Evolutionary conservation across 495 filamentous ascomycete species (phyloP), one percentile per base, ranked within the genome.

Genomic region (Ramalina peruviana): DNA sequence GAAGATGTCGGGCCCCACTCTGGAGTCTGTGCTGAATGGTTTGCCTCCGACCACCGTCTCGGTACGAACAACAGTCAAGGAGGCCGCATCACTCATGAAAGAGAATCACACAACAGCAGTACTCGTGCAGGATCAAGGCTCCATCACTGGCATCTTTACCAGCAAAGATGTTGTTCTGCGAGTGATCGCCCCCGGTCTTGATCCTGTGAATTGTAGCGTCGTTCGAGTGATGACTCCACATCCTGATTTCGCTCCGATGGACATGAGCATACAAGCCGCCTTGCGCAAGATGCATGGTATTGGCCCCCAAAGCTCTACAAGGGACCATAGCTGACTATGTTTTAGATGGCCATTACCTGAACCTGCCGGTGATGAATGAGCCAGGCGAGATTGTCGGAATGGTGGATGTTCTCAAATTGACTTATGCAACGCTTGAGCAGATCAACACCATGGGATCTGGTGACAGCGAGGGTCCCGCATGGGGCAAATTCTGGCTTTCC

Each of bases 401-500:
- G 92, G 92, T 97, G 7, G 92, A 98, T 67, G 92, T 98, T 47
- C 74, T 98, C 45, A 97, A 96, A 66, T 74, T 98, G 57, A 98
- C 92, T 33, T 98, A 98, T 66, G 90, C 92, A 33, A 98, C 92
- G 15, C 75, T 98, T 20, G 92, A 98, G 68, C 92, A 85, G 79
- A 85, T 87, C 63, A 85, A 86, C 62, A 75, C 76, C 20, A 87
- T 87, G 78, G 74, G 72, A 37, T 86, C 80, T 20, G 74, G 74
- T 25, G 90, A 98, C 60, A 87, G 80, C 56, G 92, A 97, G 66
- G 92, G 92, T 0, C 92, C 92, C 15, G 92, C 92, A 13, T 98
- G 92, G 92, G 94, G 96, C 70, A 97, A 96, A 68, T 98, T 98
- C 71, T 98, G 92, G 92, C 71, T 97, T 48, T 96, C 92, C 3